These are phyloP conservation scores for Myriangium duriaei DNA, from an alignment of 2,329 filamentous ascomycete species.

Conservation along the genomic window DNA sequence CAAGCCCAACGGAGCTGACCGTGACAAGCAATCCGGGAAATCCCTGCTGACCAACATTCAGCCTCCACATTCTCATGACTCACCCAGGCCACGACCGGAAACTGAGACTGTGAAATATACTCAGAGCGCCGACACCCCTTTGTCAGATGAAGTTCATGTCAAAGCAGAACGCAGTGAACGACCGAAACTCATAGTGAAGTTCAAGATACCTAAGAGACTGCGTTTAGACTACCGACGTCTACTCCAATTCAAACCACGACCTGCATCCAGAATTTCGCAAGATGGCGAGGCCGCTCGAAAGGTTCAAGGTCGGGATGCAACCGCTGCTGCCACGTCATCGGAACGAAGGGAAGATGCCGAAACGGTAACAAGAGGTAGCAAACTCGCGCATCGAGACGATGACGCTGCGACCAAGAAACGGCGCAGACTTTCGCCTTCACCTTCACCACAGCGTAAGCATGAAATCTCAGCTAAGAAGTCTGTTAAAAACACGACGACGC, in stretches of 20 bases:
- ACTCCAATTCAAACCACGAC: conserved; percentile 7
- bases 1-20: conserved; percentile 1
- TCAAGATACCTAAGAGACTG: conserved; percentile 11
- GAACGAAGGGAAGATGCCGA: too few species aligned
- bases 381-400: neutral
- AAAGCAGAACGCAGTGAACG: neutral
- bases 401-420: conserved; percentile 5
- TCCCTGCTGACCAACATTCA: conserved; percentile 3
- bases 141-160: neutral
- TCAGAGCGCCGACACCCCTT: neutral
- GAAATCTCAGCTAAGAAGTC: neutral
- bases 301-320: neutral
- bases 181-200: conserved; percentile 8
- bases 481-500: conserved; percentile 7
- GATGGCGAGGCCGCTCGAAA: conserved; percentile 1
- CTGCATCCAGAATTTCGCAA: neutral
- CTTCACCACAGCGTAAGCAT: neutral
- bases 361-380: too few species aligned
- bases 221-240: conserved; percentile 8
- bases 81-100: neutral
- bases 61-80: too few species aligned
- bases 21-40: neutral
- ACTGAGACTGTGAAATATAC: neutral
- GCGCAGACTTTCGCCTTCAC: conserved; percentile 6
- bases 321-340: too few species aligned